Base-by-base conservation (phyloP, 441 rosid species). In the Syzygium syzygioides region DNA sequence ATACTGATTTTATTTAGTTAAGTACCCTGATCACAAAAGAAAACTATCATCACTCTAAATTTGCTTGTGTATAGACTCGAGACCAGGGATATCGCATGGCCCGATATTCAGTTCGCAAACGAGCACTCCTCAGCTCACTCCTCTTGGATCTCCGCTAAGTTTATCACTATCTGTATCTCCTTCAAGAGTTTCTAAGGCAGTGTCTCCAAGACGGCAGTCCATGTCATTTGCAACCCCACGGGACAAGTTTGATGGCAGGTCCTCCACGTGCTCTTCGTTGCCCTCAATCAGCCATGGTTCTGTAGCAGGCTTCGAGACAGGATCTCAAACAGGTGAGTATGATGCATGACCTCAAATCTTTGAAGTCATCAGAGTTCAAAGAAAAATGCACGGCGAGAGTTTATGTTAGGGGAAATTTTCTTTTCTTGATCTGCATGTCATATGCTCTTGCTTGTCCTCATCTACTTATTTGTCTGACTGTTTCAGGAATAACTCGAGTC, bases 111-210 rank as follows among this genome's bases (percentile, higher is more conserved):
- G 50, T 76, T 76, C 83, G 11, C 11, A 41, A 76, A 76, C 0
- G n/a, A 76, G 83, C 83, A 76, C n/a, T 3, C 5, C 83, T 23
- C 52, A n/a, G 52, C 50, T 76, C 83, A 41, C 83, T 76, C 3
- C 83, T 76, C 83, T 76, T 76, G 83, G 83, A 76, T 76, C 83
- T 76, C 83, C 83, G 23, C 53, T 76, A 76, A 76, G 83, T 76
- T 76, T 76, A 45, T 76, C 83, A 12, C 83, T 76, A 13, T 76
- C 83, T 12, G 83, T 12, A 18, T 76, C 83, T n/a, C 83, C 83
- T 76, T 76, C 83, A 41, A 76, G 83, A 76, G 83, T 41, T 76
- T 76, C 83, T 14, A 76, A 76, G n/a, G 11, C 83, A 41, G 52
- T 4, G 50, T 76, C 83, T 76, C 83, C 83, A 76, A 41, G 83